Evolutionary conservation across 108 stramenopile species (phyloP), one percentile per base, ranked within the genome.

Genomic region (Nannochloropsis gaditana): DNA sequence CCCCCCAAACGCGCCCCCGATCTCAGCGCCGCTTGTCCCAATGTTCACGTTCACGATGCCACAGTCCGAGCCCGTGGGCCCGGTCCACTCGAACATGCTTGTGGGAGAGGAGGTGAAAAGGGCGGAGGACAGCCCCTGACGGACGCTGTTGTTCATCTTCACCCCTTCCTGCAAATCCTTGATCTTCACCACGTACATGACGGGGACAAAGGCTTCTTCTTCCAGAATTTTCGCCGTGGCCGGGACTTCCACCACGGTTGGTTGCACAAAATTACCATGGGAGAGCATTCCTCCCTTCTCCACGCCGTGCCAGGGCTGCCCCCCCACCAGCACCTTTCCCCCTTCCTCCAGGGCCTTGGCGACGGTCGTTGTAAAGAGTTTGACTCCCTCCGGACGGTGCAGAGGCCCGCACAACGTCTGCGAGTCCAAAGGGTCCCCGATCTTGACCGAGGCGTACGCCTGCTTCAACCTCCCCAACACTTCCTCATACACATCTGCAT

Each of bases 1-100:
- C 19, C 90, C 90, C 11, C 90, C 90, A 42, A 90, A 90, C 10
- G 90, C 90, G 15, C 87, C 87, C 17, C 90, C 90, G 44, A 87
- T 87, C 84, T 90, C 90, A 5, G 90, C 90, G 59, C 90, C 90
- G n/a, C 45, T 59, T 44, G 85, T 83, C 41, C 86, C 82, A 19
- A 44, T 85, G 85, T 90, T 90, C 73, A 87, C 87, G 85, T 90
- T 90, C 1, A 90, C 88, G 42, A 90, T 50, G 9, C 90, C 90
- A 45, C 45, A 59, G 44, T 90, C 87, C 9, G 88, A 85, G 9
- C 90, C 90, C 19, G 45, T 21, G 44, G 90, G 86, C 6, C 90
- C 90, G 21, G 84, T 42, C 90, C 90, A 90, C 83, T 84, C 44
- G 41, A 90, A 88, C 45, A 88, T 81, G n/a, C 88, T 44, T n/a